These are phyloP conservation scores for Mitragyna speciosa DNA, from an alignment of 257 asterid species.

Conservation along the genomic window DNA sequence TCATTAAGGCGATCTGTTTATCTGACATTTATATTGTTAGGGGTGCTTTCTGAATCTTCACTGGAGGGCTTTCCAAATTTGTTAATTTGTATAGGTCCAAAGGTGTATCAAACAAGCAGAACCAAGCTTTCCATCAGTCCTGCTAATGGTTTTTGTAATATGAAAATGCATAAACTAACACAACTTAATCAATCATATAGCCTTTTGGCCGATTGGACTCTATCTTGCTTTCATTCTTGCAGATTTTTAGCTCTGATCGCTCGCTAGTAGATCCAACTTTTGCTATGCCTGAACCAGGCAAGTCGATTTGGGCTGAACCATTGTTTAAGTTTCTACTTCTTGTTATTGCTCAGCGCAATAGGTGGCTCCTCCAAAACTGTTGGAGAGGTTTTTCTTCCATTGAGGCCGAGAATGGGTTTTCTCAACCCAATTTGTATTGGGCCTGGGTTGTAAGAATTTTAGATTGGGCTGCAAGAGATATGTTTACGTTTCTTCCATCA, in stretches of 20 bases:
- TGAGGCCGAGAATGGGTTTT: not conserved
- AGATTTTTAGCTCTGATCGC: conserved; percentile 42
- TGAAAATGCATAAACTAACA: too few relatives aligned
- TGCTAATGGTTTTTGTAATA: too few relatives aligned
- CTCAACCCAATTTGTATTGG: too few relatives aligned
- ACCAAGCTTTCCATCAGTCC: too few relatives aligned
- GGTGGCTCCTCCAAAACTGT: not conserved
- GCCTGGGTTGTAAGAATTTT: too few relatives aligned
- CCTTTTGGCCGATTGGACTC: conserved; percentile 57
- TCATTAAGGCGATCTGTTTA: not conserved
- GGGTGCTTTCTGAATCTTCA: not conserved
- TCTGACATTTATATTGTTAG: not conserved
- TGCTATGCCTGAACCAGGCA: conserved; percentile 42
- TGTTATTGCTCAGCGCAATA: conserved; percentile 67
- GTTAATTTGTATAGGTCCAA: too few relatives aligned
- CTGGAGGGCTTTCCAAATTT: too few relatives aligned
- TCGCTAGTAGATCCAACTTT: conserved; percentile 59
- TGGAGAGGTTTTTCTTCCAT: not conserved
- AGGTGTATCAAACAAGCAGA: too few relatives aligned
- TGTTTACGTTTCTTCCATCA: too few relatives aligned
- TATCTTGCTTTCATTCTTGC: conserved; percentile 57
- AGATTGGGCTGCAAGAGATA: too few relatives aligned
- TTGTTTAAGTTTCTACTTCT: conserved; percentile 35
- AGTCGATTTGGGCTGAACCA: conserved; percentile 41
- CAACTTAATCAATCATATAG: conserved; percentile 44